phyloP scores from a whole-genome alignment of 2,329 filamentous ascomycete species.

The Alternaria arbusti region DNA sequence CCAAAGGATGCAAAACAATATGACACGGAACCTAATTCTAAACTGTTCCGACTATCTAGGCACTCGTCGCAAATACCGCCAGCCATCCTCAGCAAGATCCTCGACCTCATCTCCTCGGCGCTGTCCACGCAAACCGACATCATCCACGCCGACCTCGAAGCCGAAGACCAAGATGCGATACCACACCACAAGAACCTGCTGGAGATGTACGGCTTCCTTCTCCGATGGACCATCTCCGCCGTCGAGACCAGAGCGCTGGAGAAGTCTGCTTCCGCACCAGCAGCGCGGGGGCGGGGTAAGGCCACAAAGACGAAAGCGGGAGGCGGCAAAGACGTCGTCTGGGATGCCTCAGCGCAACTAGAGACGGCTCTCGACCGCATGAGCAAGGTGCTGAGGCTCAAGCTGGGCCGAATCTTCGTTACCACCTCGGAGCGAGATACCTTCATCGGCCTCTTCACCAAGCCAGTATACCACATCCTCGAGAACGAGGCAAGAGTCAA shows the following conservation, averaged over 20 bases:
- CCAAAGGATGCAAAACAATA: conserved; percentile 38
- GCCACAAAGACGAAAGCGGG: conserved; percentile 71
- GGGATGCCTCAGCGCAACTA: conserved; percentile 89
- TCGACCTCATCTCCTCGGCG: conserved; percentile 87
- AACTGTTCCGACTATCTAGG: conserved; percentile 72
- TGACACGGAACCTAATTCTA: conserved; percentile 61
- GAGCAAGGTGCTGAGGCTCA: conserved; percentile 94
- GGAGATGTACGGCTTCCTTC: conserved; percentile 90
- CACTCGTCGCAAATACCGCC: conserved; percentile 79
- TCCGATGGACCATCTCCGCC: conserved; percentile 95
- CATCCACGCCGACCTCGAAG: conserved; percentile 84
- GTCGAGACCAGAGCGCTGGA: conserved; percentile 93
- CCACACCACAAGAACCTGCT: conserved; percentile 88
- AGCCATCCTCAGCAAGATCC: conserved; percentile 86
- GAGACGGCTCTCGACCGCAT: conserved; percentile 90
- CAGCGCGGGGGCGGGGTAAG: conserved; percentile 75
- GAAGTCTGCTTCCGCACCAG: conserved; percentile 76
- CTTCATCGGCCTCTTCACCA: conserved; percentile 88
- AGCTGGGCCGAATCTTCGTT: conserved; percentile 89
- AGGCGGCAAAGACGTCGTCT: conserved; percentile 71
- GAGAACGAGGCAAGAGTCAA: conserved; percentile 95
- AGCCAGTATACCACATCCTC: conserved; percentile 90
- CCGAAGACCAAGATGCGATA: conserved; percentile 80
- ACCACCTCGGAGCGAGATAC: conserved; percentile 97
- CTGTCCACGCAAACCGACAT: conserved; percentile 84